phyloP scores from a whole-genome alignment of 352 stramenopile species.

The Globisporangium nunn region DNA sequence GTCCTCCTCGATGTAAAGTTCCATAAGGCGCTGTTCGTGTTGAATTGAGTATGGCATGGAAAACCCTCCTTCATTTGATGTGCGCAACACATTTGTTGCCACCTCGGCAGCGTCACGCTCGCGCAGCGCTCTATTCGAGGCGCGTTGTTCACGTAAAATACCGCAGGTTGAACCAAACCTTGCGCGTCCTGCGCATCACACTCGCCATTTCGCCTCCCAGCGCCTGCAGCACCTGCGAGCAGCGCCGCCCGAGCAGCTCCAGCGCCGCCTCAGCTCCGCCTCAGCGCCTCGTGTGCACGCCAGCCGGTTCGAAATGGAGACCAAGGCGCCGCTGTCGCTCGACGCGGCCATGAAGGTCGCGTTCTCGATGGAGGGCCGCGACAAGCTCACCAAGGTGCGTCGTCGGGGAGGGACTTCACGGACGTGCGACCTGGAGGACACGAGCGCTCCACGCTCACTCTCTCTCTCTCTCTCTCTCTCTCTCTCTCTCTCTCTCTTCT shows the following conservation, averaged over 20 bases:
- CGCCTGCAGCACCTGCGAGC: not conserved
- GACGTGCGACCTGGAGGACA: too few relatives aligned
- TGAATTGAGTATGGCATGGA: too few relatives aligned
- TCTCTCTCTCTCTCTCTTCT: not conserved
- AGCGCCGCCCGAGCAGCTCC: not conserved
- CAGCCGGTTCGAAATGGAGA: slow-evolving; percentile 15
- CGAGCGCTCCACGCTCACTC: too few relatives aligned
- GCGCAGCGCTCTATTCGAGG: too few relatives aligned
- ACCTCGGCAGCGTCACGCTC: too few relatives aligned
- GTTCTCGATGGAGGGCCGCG: slow-evolving; percentile 76
- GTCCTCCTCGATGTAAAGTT: too few relatives aligned
- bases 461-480: not conserved
- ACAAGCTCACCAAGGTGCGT: slow-evolving; percentile 87
- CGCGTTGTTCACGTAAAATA: slow-evolving; percentile 3
- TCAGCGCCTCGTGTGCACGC: not conserved
- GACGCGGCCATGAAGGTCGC: slow-evolving; percentile 56
- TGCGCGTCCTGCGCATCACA: not conserved
- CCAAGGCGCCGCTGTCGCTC: slow-evolving; percentile 56
- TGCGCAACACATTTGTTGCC: too few relatives aligned
- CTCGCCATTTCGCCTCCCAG: not conserved
- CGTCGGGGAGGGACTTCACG: not conserved
- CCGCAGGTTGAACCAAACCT: not conserved
- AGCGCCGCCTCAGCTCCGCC: not conserved
- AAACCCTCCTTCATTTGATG: too few relatives aligned
- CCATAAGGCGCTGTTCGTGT: too few relatives aligned